Percentiles rank a stretch among this genome's conserved stretches.
phyloP scores from a whole-genome alignment of 2,329 filamentous ascomycete genomes.

The Aspergillus ibericus region DNA sequence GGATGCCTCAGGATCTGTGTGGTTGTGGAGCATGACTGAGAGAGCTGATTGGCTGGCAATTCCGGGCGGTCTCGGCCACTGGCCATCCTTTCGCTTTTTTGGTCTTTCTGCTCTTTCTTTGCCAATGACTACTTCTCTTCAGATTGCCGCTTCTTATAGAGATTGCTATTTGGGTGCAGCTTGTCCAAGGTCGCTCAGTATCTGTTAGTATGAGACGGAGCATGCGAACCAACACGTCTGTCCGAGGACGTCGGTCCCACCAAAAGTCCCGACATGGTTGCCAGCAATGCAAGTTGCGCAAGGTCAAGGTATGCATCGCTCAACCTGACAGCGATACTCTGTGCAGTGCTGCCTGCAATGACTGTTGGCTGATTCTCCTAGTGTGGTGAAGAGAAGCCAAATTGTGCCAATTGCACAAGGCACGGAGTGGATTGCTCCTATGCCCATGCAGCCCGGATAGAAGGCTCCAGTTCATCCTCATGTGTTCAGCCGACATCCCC shows the following conservation, averaged over 20 bases:
- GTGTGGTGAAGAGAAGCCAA: constrained; percentile 30
- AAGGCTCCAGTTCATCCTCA: not conserved
- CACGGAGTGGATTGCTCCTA: constrained; percentile 26
- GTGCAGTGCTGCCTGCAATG: too few species aligned
- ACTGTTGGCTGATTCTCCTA: not conserved
- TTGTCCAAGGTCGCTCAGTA: too few species aligned
- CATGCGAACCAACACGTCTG: not conserved
- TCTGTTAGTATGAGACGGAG: not conserved
- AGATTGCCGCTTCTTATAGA: too few species aligned
- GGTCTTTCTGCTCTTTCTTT: too few species aligned
- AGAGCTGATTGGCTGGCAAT: too few species aligned
- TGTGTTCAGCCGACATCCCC: not conserved
- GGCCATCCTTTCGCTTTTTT: too few species aligned
- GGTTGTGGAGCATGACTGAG: too few species aligned
- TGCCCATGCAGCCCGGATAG: not conserved
- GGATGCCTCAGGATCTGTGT: too few species aligned
- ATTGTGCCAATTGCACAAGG: constrained; percentile 25
- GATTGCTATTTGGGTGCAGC: too few species aligned
- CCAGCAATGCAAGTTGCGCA: constrained; percentile 28
- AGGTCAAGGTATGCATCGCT: constrained; percentile 27
- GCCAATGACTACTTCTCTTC: too few species aligned
- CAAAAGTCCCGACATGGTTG: constrained; percentile 29
- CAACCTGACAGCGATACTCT: not conserved
- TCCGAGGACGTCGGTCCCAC: constrained; percentile 23
- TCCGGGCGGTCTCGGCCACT: too few species aligned